These are phyloP conservation scores for Citrus inodora DNA, from an alignment of 345 rosid genomes.

Conservation along the genomic window DNA sequence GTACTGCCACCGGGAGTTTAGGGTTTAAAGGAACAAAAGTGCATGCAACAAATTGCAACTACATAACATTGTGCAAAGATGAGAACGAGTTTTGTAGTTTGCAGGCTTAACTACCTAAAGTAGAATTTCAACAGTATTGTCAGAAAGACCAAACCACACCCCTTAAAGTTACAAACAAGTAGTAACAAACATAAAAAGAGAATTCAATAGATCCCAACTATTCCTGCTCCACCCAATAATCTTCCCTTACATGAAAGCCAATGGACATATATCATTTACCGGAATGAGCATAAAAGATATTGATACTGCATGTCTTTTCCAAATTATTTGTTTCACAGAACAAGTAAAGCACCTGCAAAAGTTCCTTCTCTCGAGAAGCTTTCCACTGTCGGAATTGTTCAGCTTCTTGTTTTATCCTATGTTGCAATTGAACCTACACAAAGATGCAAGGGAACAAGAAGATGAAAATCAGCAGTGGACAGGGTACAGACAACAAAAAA, in stretches of 20 bases:
- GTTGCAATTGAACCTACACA: conserved; percentile 88
- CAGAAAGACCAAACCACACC: background rate
- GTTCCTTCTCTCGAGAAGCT: conserved; percentile 92
- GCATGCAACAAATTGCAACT: background rate
- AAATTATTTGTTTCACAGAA: background rate
- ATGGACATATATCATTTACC: background rate
- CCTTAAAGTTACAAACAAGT: background rate
- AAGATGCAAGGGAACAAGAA: conserved; percentile 12
- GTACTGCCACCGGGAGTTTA: background rate
- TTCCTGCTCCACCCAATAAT: background rate
- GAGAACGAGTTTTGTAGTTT: background rate
- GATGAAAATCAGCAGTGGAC: conserved; percentile 13
- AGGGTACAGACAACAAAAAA: background rate
- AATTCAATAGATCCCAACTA: background rate
- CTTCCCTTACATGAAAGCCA: background rate
- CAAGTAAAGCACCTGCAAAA: conserved; percentile 62
- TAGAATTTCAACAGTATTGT: background rate
- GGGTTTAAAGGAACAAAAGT: background rate
- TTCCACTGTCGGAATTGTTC: conserved; percentile 99
- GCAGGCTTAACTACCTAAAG: background rate
- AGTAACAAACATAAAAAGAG: background rate
- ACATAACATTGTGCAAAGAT: background rate
- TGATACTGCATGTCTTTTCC: background rate
- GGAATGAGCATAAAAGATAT: background rate
- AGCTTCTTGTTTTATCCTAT: conserved; percentile 95